Conservation (phyloP, 768 basidiomycete genomes). For the Tylopilus subfusipes region DNA sequence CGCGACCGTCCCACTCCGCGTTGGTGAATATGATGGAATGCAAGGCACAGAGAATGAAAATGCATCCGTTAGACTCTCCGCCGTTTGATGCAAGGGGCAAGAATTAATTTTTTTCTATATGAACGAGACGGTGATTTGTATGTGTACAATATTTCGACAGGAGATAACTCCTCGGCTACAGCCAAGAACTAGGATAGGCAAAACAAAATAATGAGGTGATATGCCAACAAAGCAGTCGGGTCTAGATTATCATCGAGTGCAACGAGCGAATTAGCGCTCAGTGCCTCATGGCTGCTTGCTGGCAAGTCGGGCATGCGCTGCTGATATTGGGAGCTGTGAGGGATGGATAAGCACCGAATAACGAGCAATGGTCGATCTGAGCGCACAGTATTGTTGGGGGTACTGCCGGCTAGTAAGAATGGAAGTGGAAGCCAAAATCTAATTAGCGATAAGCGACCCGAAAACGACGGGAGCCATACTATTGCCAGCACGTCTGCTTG, state of each 20-base stretch:
- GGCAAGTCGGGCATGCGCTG: slow-evolving; percentile 41
- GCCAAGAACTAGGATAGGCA: slow-evolving; percentile 25
- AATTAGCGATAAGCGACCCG: slow-evolving; percentile 12
- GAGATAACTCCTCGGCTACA: slow-evolving; percentile 26
- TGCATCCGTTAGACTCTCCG: slow-evolving; percentile 31
- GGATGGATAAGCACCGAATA: not conserved
- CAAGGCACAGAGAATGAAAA: slow-evolving; percentile 16
- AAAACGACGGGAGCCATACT: slow-evolving; percentile 31
- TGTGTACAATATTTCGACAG: slow-evolving; percentile 18
- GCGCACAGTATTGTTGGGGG: slow-evolving; percentile 47
- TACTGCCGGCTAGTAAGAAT: slow-evolving; percentile 36
- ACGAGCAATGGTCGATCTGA: not conserved
- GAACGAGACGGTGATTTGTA: slow-evolving; percentile 1
- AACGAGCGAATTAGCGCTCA: slow-evolving; percentile 11
- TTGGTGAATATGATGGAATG: not conserved
- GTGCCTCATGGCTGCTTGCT: slow-evolving; percentile 24
- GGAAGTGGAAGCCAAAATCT: not conserved
- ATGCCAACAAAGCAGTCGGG: slow-evolving; percentile 3
- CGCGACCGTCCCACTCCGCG: slow-evolving; percentile 22
- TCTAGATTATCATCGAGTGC: slow-evolving; percentile 14
- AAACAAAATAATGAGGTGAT: slow-evolving; percentile 24
- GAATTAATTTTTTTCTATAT: slow-evolving; percentile 7
- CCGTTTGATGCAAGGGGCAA: slow-evolving; percentile 7
- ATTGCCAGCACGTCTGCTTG: slow-evolving; percentile 45
- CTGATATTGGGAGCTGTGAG: slow-evolving; percentile 41